Base-by-base conservation (phyloP, 805 yeast genomes). In the Pichia exigua region DNA sequence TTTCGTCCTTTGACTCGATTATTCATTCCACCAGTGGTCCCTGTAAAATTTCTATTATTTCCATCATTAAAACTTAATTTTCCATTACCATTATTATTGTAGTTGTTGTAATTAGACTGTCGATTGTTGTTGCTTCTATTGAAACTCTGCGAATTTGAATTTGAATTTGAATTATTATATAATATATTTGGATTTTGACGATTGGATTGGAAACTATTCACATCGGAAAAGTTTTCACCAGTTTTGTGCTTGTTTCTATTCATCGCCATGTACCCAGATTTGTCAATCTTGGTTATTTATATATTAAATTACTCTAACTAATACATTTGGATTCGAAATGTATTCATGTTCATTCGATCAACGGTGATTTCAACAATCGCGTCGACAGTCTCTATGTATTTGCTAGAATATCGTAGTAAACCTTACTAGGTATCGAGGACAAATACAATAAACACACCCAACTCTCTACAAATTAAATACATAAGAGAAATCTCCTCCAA, bases 131-230 rank as follows among this genome's bases (percentile, higher is more conserved):
- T 26, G 17, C 12, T n/a, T 26, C 18, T 26, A 24, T n/a, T 17
- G 18, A 26, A n/a, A 35, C 12, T 35, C n/a, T 35, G 39, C n/a
- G 39, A 35, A 17, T 7, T 35, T 35, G 18, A 11, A n/a, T 35
- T 35, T 35, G 18, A 11, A 35, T 35, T 35, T n/a, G 18, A 20
- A n/a, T 20, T 22, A 18, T n/a, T 48, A 17, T 45, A 52, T 49
- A 45, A 26, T 17, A 22, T 41, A 22, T 44, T 32, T 9, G 26
- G 21, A 24, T 47, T 50, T 26, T 20, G 49, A 30, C 44, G 44
- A 12, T 48, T 42, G 35, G 52, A 51, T 30, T 63, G 66, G 22
- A 58, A 61, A 4, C 45, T 28, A 38, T 58, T 61, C n/a, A 47
- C 53, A 45, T 46, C 50, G 0, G 61, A 47, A 43, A 61, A 59